Base-by-base conservation (phyloP, 2,329 filamentous ascomycete genomes). In the Cryphonectria radicalis region DNA sequence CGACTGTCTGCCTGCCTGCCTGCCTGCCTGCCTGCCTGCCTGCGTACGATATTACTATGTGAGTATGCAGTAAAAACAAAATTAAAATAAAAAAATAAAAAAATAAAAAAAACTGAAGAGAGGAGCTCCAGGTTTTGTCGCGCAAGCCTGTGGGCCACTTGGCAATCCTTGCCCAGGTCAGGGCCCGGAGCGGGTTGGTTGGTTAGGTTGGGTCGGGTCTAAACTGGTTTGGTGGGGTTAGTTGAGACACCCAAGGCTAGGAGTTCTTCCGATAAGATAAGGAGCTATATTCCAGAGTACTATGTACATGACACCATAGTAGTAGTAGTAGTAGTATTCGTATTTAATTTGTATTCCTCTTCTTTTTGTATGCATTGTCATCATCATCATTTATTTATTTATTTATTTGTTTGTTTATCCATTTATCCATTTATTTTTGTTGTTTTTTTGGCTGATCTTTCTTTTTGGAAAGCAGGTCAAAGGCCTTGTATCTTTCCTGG, bases 141-240 rank as follows among this genome's bases (percentile, higher is more conserved):
- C 3, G 43, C 42, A 65, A 19, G 37, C 37, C n/a, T 50, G 40
- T n/a, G 63, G 42, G 63, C 63, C 63, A 65, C 63, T 65, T 65
- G 63, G 43, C 63, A 53, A 43, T 50, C 37, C 55, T 28, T 65
- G 63, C 63, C 63, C n/a, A 43, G 37, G 37, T 43, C 62, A 35
- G 62, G 28, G 14, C 43, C 42, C 37, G 50, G 50, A 3, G 63
- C 50, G 63, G 63, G 63, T 7, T 64, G 62, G 25, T 14, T 35
- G 22, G 25, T 14, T 19, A 6, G 37, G 25, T 25, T 50, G 2
- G 19, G 6, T 22, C 17, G 2, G 19, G 6, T 22, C 43, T 46
- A 22, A 22, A 50, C 11, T 50, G 46, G 19, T n/a, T 11, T 50
- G 19, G 60, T 37, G 60, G 60, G 60, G 60, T 63, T 8, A 35